Percentiles rank a stretch among this genome's conserved stretches.
Conservation (phyloP, 2,329 filamentous ascomycete genomes). For the Ophiostoma sp. region DNA sequence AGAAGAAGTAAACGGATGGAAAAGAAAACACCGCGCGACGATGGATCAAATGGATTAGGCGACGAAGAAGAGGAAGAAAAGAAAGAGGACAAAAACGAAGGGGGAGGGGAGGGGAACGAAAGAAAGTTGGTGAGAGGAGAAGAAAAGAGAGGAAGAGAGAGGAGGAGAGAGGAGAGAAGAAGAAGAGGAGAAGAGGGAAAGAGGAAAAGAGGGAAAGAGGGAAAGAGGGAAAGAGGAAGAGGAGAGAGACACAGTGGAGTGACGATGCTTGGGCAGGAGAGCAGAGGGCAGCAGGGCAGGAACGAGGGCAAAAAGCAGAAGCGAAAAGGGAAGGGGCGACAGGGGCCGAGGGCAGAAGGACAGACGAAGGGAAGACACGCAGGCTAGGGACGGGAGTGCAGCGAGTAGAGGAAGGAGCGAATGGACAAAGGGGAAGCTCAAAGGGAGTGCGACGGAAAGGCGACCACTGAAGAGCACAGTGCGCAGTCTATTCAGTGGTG, state of each 20-base stretch:
- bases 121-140: slow-evolving; percentile 6
- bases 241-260: background rate
- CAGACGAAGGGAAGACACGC: background rate
- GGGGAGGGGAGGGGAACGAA: slow-evolving; percentile 13
- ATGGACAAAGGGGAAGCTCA: background rate
- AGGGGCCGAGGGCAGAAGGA: background rate
- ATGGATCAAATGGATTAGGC: slow-evolving; percentile 13
- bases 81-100: slow-evolving; percentile 12
- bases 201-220: background rate
- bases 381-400: background rate
- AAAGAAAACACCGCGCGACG: slow-evolving; percentile 9
- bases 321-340: slow-evolving; percentile 5
- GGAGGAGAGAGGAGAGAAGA: background rate
- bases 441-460: background rate
- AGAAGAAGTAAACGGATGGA: background rate
- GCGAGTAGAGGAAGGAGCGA: background rate
- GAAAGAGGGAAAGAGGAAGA: no score
- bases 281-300: background rate
- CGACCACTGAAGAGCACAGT: background rate
- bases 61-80: slow-evolving; percentile 5
- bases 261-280: slow-evolving; percentile 8
- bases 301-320: slow-evolving; percentile 2
- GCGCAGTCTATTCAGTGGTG: background rate
- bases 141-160: background rate
- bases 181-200: background rate